Conservation (phyloP, 805 yeast species). For the Sugiyamaella floridensis region DNA sequence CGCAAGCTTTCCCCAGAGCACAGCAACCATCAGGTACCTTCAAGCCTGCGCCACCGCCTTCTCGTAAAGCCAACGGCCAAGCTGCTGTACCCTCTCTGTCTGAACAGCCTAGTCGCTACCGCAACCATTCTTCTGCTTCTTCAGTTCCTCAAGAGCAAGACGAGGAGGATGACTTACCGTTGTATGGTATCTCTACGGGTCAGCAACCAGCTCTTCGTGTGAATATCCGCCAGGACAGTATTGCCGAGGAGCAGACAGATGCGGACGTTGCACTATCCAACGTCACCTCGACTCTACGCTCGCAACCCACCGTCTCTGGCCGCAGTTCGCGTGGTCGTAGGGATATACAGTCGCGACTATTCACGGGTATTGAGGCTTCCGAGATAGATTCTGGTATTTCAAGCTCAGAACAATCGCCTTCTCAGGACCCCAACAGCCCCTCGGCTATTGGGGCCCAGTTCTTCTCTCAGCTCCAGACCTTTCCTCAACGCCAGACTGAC, state of each 20-base stretch:
- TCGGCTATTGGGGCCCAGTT: slow-evolving; percentile 7
- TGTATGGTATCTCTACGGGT: neutral
- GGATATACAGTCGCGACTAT: slow-evolving; percentile 28
- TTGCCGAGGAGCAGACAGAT: slow-evolving; percentile 22
- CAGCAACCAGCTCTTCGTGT: slow-evolving; percentile 17
- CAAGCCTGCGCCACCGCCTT: slow-evolving; percentile 21
- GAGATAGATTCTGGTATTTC: slow-evolving; percentile 15
- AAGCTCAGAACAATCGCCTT: neutral
- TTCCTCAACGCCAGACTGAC: neutral
- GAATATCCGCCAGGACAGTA: slow-evolving; percentile 22
- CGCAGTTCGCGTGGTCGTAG: slow-evolving; percentile 26
- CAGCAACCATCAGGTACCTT: neutral
- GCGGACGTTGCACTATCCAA: slow-evolving; percentile 26
- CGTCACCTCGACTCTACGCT: slow-evolving; percentile 28
- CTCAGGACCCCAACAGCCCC: neutral
- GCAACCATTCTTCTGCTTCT: neutral
- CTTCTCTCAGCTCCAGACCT: slow-evolving; percentile 15
- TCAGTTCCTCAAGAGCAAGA: slow-evolving; percentile 5
- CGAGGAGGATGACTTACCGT: slow-evolving; percentile 10
- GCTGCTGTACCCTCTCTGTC: slow-evolving; percentile 4
- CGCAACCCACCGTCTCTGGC: slow-evolving; percentile 25
- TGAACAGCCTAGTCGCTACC: neutral
- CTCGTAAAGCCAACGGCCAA: slow-evolving; percentile 18
- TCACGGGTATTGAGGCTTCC: slow-evolving; percentile 23
- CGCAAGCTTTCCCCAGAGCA: neutral